These are phyloP conservation scores for Huntiella decipiens DNA, from an alignment of 2,329 filamentous ascomycete species.

Conservation along the genomic window DNA sequence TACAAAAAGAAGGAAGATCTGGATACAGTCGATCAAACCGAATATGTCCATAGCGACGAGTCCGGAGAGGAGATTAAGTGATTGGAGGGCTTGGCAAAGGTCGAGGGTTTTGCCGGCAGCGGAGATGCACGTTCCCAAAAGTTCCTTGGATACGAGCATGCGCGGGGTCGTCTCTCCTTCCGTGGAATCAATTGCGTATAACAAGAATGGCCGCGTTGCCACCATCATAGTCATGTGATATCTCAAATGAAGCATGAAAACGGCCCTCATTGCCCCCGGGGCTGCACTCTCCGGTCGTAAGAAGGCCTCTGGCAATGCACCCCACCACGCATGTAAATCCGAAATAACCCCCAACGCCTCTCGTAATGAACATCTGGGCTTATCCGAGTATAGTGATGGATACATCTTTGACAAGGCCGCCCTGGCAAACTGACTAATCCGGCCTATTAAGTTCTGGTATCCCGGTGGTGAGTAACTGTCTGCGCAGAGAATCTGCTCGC, in stretches of 20 bases:
- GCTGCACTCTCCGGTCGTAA: slow-evolving; percentile 7
- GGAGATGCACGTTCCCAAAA: slow-evolving; percentile 14
- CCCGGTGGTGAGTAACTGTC: slow-evolving; percentile 16
- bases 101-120: slow-evolving; percentile 13
- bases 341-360: slow-evolving; percentile 13
- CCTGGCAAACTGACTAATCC: slow-evolving; percentile 14
- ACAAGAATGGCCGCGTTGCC: slow-evolving; percentile 13
- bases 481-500: slow-evolving; percentile 14
- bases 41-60: slow-evolving; percentile 14
- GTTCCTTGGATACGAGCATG: slow-evolving; percentile 13
- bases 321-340: slow-evolving; percentile 13
- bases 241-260: slow-evolving; percentile 14
- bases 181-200: slow-evolving; percentile 12
- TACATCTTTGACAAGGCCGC: slow-evolving; percentile 10
- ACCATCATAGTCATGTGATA: slow-evolving; percentile 11
- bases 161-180: slow-evolving; percentile 10
- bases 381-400: background rate
- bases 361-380: slow-evolving; percentile 10
- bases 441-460: slow-evolving; percentile 14
- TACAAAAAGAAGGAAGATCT: slow-evolving; percentile 15
- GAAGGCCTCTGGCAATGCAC: slow-evolving; percentile 14
- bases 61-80: slow-evolving; percentile 13
- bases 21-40: slow-evolving; percentile 14
- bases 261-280: slow-evolving; percentile 15
- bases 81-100: slow-evolving; percentile 13